Percentiles rank a stretch among this genome's conserved stretches.
These are phyloP conservation scores for Sclerotinia borealis DNA, from an alignment of 2,329 filamentous ascomycete genomes.

Conservation along the genomic window DNA sequence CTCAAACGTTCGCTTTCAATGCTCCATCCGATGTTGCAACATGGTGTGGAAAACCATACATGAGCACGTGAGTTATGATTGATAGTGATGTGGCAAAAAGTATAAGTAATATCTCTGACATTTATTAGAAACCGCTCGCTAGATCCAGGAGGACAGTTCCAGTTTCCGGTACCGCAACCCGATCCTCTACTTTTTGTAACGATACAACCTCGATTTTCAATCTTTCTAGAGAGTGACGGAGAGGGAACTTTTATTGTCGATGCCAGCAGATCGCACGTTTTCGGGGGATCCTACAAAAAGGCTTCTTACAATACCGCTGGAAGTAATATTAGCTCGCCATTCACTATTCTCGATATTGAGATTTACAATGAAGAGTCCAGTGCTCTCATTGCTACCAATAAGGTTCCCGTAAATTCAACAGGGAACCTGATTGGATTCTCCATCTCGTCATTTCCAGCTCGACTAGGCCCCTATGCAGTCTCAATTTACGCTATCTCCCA, in stretches of 20 bases:
- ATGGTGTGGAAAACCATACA: slow-evolving; percentile 43
- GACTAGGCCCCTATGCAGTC: slow-evolving; percentile 35
- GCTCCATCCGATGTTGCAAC: slow-evolving; percentile 21
- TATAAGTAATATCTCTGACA: not conserved
- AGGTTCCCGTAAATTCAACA: slow-evolving; percentile 35
- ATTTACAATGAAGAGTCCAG: slow-evolving; percentile 30
- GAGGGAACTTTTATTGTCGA: slow-evolving; percentile 38
- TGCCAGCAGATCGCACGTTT: slow-evolving; percentile 36
- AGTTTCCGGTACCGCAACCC: slow-evolving; percentile 35
- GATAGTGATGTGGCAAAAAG: not conserved
- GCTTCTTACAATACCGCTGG: slow-evolving; percentile 18
- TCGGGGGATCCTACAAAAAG: slow-evolving; percentile 33
- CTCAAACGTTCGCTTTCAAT: slow-evolving; percentile 19
- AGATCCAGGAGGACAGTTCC: slow-evolving; percentile 43
- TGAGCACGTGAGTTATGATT: slow-evolving; percentile 31
- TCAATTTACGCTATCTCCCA: slow-evolving; percentile 31
- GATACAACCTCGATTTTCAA: slow-evolving; percentile 42
- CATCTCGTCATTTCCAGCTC: slow-evolving; percentile 30
- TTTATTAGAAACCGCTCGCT: slow-evolving; percentile 38
- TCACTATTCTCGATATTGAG: slow-evolving; percentile 22
- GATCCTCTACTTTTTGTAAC: slow-evolving; percentile 38
- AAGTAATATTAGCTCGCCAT: slow-evolving; percentile 15
- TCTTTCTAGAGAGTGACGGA: slow-evolving; percentile 40
- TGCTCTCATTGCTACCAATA: slow-evolving; percentile 25
- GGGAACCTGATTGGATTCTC: slow-evolving; percentile 35